Base-by-base conservation (phyloP, 768 basidiomycete genomes). In the Lentinula raphanica region DNA sequence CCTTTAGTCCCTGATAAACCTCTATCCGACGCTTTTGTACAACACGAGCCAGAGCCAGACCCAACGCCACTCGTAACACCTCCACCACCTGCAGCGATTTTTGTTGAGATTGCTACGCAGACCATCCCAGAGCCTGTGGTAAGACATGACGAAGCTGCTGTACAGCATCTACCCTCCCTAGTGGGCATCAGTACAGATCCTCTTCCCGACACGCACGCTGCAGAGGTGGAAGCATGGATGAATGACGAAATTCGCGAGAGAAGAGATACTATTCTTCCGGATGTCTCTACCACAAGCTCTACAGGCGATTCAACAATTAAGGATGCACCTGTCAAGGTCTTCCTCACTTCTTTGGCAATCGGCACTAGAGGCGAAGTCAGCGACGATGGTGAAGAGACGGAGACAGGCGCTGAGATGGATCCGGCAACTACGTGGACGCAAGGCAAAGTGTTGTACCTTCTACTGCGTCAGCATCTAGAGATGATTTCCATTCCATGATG, bases 391-490 rank as follows among this genome's bases (percentile, higher is more conserved):
- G 78, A 79, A 19, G 79, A 77, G 54, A 84, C 82, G 11, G 85
- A 86, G 72, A 87, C 86, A 0, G 88, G 85, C 42, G 79, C 79
- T 1, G 88, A 85, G 50, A 81, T 82, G 0, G 88, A 90, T 57
- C 79, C 80, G 0, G 85, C 70, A 84, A 92, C 59, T 93, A 90
- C 64, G 77, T 86, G 1, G 93, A 95, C 68, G 94, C 93, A 1
- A 75, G 85, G 45, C 85, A 87, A 67, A 92, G 78, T 62, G 74
- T 79, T 39, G 55, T 63, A 12, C 58, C 54, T 27, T 61, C 62
- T 5, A 45, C 59, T 15, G 55, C 63, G 32, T 58, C 60, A 15
- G 58, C 54, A 29, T 54, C 58, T 50, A 73, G 72, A 29, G 84
- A 88, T 35, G 88, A 90, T 63, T 90, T 90, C 81, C 84, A 92